Percentiles rank a stretch among this genome's conserved stretches.
These are phyloP conservation scores for Pyrus communis DNA, from an alignment of 306 rosid genomes.

Conservation along the genomic window DNA sequence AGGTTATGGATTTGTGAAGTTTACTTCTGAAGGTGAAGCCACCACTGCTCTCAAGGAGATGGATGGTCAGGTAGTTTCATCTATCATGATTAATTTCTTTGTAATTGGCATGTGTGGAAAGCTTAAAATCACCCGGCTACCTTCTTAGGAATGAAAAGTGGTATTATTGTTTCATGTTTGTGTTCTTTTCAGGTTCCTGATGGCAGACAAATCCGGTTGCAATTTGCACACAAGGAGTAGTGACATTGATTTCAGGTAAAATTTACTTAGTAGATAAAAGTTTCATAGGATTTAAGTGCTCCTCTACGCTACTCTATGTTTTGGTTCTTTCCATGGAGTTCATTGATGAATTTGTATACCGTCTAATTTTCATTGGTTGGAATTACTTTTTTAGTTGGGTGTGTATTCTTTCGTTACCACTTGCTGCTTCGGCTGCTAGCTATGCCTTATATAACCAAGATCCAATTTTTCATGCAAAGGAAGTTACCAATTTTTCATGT, in stretches of 20 bases:
- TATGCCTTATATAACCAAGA: not conserved
- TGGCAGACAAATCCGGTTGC: slow-evolving; percentile 50
- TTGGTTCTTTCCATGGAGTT: not conserved
- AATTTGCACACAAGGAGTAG: slow-evolving; percentile 30
- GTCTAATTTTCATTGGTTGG: not conserved
- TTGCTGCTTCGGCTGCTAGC: not conserved
- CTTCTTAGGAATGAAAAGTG: not conserved
- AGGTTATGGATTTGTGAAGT: slow-evolving; percentile 58
- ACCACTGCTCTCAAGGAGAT: slow-evolving; percentile 38
- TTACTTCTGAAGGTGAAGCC: slow-evolving; percentile 46
- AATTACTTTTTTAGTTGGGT: not conserved
- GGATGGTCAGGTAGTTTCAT: slow-evolving; percentile 37
- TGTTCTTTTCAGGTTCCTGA: slow-evolving; percentile 38
- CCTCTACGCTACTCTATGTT: not conserved
- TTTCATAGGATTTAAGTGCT: not conserved
- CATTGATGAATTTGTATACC: not conserved
- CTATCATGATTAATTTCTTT: not conserved
- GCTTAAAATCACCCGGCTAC: not conserved
- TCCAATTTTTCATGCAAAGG: not conserved
- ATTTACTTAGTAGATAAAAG: not conserved
- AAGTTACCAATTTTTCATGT: not conserved
- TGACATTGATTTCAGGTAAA: not conserved
- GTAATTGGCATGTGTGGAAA: not conserved
- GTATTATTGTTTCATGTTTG: not conserved
- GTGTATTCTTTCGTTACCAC: not conserved